A percentile compares a stretch with the other conserved stretches of the same genome.
Evolutionary conservation across 1,284 basidiomycete species (phyloP).

Genomic region (Ustilago sp.): DNA sequence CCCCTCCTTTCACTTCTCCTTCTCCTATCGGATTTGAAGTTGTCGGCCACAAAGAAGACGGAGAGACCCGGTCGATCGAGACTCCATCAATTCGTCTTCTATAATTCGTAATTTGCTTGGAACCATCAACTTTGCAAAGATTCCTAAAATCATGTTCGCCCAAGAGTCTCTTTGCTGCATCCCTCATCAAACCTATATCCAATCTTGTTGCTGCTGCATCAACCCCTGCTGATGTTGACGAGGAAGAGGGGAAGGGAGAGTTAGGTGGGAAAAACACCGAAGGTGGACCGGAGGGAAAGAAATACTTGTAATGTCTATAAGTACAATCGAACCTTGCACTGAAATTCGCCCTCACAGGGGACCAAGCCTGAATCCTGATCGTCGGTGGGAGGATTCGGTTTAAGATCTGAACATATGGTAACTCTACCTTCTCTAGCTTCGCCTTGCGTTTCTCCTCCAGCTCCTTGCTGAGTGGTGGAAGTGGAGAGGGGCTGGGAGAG

Average conservation of each 20-base stretch:
- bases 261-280: constrained; percentile 29
- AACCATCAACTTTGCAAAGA: constrained; percentile 91
- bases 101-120: constrained; percentile 90
- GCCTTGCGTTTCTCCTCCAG: constrained; percentile 46
- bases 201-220: constrained; percentile 33
- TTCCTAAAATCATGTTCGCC: constrained; percentile 97
- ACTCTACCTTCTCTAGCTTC: constrained; percentile 72
- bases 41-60: constrained; percentile 39
- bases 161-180: constrained; percentile 79
- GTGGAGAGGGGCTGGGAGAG: background rate
- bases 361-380: constrained; percentile 94
- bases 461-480: background rate
- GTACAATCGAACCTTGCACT: constrained; percentile 89
- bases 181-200: constrained; percentile 76
- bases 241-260: background rate
- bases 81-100: constrained; percentile 77
- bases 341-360: constrained; percentile 83
- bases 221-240: background rate
- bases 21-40: background rate
- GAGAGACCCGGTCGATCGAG: constrained; percentile 72
- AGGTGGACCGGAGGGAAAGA: constrained; percentile 73
- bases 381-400: constrained; percentile 91
- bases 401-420: constrained; percentile 82
- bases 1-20: background rate
- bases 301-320: constrained; percentile 96